These are phyloP conservation scores for Gomphus bonarii DNA, from an alignment of 1,284 basidiomycete species.

Conservation along the genomic window DNA sequence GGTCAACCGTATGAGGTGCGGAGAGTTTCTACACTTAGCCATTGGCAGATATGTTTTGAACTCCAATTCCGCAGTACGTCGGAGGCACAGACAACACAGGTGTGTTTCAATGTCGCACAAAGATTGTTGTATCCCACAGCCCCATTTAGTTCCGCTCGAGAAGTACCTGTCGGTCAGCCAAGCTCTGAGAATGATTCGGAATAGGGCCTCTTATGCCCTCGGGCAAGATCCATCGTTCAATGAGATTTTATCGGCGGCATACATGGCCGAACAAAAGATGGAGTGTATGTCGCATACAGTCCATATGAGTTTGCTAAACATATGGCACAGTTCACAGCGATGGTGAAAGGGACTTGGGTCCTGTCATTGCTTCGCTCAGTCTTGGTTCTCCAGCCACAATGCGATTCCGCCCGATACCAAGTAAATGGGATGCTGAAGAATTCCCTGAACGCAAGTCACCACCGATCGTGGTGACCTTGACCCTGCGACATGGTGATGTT, in stretches of 20 bases:
- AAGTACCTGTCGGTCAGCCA: slow-evolving; percentile 40
- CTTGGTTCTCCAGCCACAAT: slow-evolving; percentile 63
- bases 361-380: slow-evolving; percentile 60
- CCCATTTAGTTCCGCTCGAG: slow-evolving; percentile 38
- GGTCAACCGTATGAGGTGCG: slow-evolving; percentile 62
- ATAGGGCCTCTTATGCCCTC: slow-evolving; percentile 35
- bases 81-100: slow-evolving; percentile 57
- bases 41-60: background rate
- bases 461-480: slow-evolving; percentile 37
- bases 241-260: slow-evolving; percentile 68
- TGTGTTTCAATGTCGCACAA: background rate
- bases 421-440: slow-evolving; percentile 17
- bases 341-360: slow-evolving; percentile 59
- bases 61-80: slow-evolving; percentile 44
- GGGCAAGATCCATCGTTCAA: slow-evolving; percentile 40
- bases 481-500: slow-evolving; percentile 63
- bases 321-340: slow-evolving; percentile 61
- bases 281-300: slow-evolving; percentile 38
- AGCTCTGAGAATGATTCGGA: slow-evolving; percentile 48
- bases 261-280: slow-evolving; percentile 77
- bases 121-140: background rate
- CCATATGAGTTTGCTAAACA: background rate
- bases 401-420: slow-evolving; percentile 46
- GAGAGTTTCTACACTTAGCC: background rate
- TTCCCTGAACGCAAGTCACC: slow-evolving; percentile 25